Conservation (phyloP, 306 rosid species). For the Urtica urens region DNA sequence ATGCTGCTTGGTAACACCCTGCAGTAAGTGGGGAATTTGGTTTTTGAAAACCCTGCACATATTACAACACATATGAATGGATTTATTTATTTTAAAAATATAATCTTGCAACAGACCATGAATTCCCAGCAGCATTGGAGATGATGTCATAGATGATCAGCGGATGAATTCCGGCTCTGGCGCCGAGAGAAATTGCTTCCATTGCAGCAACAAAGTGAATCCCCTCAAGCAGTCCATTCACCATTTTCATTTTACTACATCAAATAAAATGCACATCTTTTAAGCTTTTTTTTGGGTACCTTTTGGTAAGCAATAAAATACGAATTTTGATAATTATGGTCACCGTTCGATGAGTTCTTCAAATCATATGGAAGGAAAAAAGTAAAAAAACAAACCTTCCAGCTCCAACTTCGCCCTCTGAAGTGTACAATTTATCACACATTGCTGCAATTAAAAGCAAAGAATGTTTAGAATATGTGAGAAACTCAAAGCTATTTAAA, state of each 20-base stretch:
- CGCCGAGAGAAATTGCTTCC: slow-evolving; percentile 88
- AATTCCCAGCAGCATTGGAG: slow-evolving; percentile 94
- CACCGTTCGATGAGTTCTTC: slow-evolving; percentile 9
- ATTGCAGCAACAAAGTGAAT: slow-evolving; percentile 72
- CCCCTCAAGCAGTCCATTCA: slow-evolving; percentile 63
- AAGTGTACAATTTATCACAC: slow-evolving; percentile 70
- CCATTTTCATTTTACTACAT: slow-evolving; percentile 64
- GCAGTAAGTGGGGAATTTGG: slow-evolving; percentile 52
- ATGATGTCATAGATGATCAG: slow-evolving; percentile 75
- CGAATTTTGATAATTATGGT: background rate
- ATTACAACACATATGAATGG: background rate
- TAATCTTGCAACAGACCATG: too few species aligned
- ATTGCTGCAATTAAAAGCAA: slow-evolving; percentile 51
- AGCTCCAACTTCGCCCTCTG: slow-evolving; percentile 83
- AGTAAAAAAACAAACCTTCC: slow-evolving; percentile 56
- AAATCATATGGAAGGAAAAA: too few species aligned
- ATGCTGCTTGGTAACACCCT: slow-evolving; percentile 41
- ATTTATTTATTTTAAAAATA: background rate
- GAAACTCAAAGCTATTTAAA: slow-evolving; percentile 4
- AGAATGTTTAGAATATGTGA: slow-evolving; percentile 7
- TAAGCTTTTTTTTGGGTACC: background rate
- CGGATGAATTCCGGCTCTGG: slow-evolving; percentile 79
- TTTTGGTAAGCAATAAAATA: background rate
- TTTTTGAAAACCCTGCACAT: slow-evolving; percentile 78
- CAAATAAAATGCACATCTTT: background rate